Base-by-base conservation (phyloP, 345 rosid species). In the Dipteronia dyeriana region DNA sequence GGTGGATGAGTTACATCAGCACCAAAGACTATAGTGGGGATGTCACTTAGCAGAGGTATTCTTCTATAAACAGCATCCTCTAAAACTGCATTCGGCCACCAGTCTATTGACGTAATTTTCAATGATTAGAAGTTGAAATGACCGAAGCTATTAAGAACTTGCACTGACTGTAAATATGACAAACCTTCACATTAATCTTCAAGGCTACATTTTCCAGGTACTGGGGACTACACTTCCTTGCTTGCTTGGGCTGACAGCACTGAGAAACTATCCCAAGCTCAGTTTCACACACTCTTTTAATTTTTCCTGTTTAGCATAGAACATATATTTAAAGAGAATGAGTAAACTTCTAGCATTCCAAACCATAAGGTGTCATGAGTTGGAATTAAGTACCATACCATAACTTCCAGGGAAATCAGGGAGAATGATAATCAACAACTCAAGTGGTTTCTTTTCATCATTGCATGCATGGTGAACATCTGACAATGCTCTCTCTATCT, bases 111-210 rank as follows among this genome's bases (percentile, higher is more conserved):
- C 5, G 12, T 31, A 14, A 54, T 19, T 54, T 53, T 54, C 45
- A 53, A 16, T 54, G 56, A 29, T 53, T 26, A 70, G 56, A 17
- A 70, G 47, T 70, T 54, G 74, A 53, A 70, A 54, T 70, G 31
- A 19, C 2, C 43, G n/a, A 20, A 31, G 51, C 34, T 10, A 56
- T 56, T 11, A 17, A 71, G 29, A 71, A 17, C n/a, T 38, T 71
- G 59, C 31, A 71, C 4, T n/a, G 20, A 17, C n/a, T 47, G 73
- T 13, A 57, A 57, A 60, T 9, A 38, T 20, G 54, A n/a, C 66
- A 64, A 72, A 91, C 97, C 97, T 94, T 94, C 14, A 91, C 97
- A 79, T 94, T 94, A 9, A 92, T 91, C 83, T 92, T 92, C 70
- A 94, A 74, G 0, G 97, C 45, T 0, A 91, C 78, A 75, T 89